Evolutionary conservation across 2,329 filamentous ascomycete species (phyloP), one percentile per base, ranked within the genome.

Genomic region (Paracamarosporium sp.): DNA sequence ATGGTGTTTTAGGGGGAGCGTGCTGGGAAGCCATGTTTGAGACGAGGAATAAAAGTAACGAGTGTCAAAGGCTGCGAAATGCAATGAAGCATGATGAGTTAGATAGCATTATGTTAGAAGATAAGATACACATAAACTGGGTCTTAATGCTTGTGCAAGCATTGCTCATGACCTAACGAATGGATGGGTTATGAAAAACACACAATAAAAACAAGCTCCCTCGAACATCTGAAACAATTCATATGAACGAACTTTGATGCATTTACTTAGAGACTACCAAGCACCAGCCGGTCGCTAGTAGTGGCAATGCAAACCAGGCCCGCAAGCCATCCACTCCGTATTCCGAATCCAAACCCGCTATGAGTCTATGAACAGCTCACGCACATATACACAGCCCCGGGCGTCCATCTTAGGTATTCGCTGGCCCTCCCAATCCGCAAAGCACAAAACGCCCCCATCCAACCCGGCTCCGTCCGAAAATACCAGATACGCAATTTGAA

Each of bases 1-100:
- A 74, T 72, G 68, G 73, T 70, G 4, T 75, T 76, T 53, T 75
- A 52, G 50, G 22, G 15, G n/a, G n/a, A n/a, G n/a, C n/a, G n/a
- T n/a, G n/a, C n/a, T n/a, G n/a, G n/a, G n/a, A n/a, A n/a, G n/a
- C n/a, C n/a, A n/a, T n/a, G n/a, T n/a, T n/a, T n/a, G n/a, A n/a
- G n/a, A n/a, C n/a, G n/a, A n/a, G n/a, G n/a, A n/a, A n/a, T n/a
- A n/a, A n/a, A n/a, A n/a, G n/a, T n/a, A n/a, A n/a, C n/a, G n/a
- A n/a, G n/a, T n/a, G n/a, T n/a, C n/a, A n/a, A n/a, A n/a, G n/a
- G n/a, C n/a, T n/a, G n/a, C n/a, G n/a, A n/a, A n/a, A n/a, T n/a
- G n/a, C n/a, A n/a, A n/a, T n/a, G n/a, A n/a, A n/a, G n/a, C n/a
- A n/a, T n/a, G n/a, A n/a, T n/a, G n/a, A n/a, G n/a, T n/a, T n/a